Evolutionary conservation across 2,329 filamentous ascomycete species (phyloP), one percentile per base, ranked within the genome.

Genomic region (Ophiostoma piceae): DNA sequence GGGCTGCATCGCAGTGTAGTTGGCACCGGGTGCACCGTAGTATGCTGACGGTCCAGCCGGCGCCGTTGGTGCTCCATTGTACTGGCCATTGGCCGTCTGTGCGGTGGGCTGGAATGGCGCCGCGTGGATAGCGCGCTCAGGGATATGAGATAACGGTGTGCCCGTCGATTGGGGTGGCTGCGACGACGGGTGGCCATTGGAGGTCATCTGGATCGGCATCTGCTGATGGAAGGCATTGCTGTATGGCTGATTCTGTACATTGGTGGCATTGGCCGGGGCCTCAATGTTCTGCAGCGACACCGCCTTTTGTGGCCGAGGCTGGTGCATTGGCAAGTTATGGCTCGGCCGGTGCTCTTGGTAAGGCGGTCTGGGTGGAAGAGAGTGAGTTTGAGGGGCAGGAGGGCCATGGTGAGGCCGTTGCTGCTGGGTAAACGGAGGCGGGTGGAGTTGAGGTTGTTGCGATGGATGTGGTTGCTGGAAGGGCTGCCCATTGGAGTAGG

Each of bases 211-310:
- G 3, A 89, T 80, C 1, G 94, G 94, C n/a, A 97, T 88, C 79
- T 97, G 94, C 75, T 97, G 94, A 74, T 97, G 93, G 83, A 98
- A 97, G 0, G 82, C 71, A 68, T 78, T 79, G 71, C 79, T 77
- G 32, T 71, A 71, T 3, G 69, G 68, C 64, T 70, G 71, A 4
- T 67, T 65, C 12, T 12, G 68, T 22, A 3, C 29, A 26, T 29
- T 67, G 72, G 32, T n/a, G 22, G 65, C 51, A 5, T 87, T 88
- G 2, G 87, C 88, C 3, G 94, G 92, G 8, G 91, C 91, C 79
- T 98, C 95, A 74, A 98, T 97, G 75, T 92, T 93, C 70, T 92
- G 92, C 71, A 98, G 88, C 11, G 94, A 97, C 41, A 98, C 92
- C 6, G 93, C 85, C 83, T 98, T 98, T 79, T 98, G 94, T 9